Conservation (phyloP, 2,329 filamentous ascomycete species). For the Cordyceps farinosa region DNA sequence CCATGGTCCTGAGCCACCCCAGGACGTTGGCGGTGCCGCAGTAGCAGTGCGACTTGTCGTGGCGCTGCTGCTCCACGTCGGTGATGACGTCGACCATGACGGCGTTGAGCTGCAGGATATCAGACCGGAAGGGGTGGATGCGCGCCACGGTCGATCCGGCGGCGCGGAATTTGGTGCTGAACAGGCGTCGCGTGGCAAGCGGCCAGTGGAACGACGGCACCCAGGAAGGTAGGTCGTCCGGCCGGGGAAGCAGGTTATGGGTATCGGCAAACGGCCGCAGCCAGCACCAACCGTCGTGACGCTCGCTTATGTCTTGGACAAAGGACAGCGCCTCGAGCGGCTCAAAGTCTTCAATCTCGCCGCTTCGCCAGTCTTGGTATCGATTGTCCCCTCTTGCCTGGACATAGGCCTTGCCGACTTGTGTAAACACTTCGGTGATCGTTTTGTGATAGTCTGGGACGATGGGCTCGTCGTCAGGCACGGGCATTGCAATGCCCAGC, state of each 20-base stretch:
- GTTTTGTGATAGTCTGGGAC: conserved; percentile 15
- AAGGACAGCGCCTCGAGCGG: conserved; percentile 11
- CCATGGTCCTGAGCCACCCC: conserved; percentile 7
- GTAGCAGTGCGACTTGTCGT: not conserved
- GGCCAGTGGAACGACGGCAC: conserved; percentile 18
- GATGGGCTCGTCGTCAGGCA: conserved; percentile 2
- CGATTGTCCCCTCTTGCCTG: conserved; percentile 16
- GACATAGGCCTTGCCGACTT: conserved; percentile 6
- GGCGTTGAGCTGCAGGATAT: conserved; percentile 3
- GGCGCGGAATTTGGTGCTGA: conserved; percentile 12
- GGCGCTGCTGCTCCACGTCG: conserved; percentile 1
- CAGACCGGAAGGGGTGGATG: conserved; percentile 2
- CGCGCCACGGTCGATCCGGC: not conserved
- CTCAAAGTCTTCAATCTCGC: conserved; percentile 13
- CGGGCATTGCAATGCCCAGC: conserved; percentile 17
- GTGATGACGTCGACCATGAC: conserved; percentile 9
- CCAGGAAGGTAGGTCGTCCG: conserved; percentile 12
- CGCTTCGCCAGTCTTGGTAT: conserved; percentile 15
- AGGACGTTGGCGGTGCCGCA: conserved; percentile 9
- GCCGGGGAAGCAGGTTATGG: conserved; percentile 8
- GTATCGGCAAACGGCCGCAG: conserved; percentile 13
- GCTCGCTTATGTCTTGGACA: conserved; percentile 3
- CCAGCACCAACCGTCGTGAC: conserved; percentile 11
- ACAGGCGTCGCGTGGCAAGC: not conserved
- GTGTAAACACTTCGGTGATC: conserved; percentile 17